A percentile compares a stretch with the other conserved stretches of the same genome.
Conservation (phyloP, 73 alveolate genomes). For the Paramecium sonneborni region DNA sequence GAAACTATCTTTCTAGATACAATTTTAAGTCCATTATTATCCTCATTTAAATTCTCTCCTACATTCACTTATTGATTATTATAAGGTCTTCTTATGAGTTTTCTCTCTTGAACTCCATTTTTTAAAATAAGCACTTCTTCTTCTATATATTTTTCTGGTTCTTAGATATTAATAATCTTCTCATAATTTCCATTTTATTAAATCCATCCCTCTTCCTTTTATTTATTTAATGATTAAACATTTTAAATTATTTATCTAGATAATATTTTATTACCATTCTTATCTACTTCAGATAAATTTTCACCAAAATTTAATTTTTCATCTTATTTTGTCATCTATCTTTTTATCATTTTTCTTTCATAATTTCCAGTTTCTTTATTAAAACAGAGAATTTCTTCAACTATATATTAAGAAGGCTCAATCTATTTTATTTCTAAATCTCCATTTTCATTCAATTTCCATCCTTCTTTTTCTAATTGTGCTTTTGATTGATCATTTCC, state of each 20-base stretch:
- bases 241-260: not conserved
- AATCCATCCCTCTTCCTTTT: conserved; percentile 3
- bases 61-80: not conserved
- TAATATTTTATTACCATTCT: conserved; percentile 1
- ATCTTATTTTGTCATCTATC: not conserved
- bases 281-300: not conserved
- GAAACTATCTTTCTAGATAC: not conserved
- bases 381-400: not conserved
- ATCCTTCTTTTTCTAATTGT: not conserved
- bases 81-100: not conserved
- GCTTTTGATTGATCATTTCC: not conserved
- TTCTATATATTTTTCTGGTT: conserved; percentile 17
- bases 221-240: not conserved
- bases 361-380: not conserved
- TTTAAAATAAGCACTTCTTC: not conserved
- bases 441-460: conserved; percentile 9
- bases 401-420: not conserved
- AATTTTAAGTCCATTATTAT: not conserved
- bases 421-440: not conserved
- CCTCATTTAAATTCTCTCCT: conserved; percentile 15
- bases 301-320: not conserved
- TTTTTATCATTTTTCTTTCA: not conserved
- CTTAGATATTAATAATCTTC: not conserved
- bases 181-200: not conserved
- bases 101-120: not conserved